phyloP scores from a whole-genome alignment of 495 filamentous ascomycete species.

The Thozetella sp. region DNA sequence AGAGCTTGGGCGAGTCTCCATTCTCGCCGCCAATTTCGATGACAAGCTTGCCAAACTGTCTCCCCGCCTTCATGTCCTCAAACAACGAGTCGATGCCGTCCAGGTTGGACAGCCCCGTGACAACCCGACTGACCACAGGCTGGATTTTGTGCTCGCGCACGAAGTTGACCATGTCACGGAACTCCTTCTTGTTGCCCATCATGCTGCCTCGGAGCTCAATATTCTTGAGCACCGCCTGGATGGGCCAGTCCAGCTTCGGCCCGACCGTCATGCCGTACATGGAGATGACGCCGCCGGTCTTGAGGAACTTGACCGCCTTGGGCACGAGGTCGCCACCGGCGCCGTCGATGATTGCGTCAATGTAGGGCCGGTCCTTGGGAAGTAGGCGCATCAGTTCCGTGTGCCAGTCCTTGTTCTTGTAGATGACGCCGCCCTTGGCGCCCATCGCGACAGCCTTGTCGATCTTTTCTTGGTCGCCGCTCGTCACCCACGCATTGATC shows the following conservation, averaged over 20 bases:
- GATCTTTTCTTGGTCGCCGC: constrained; percentile 65
- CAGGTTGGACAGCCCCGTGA: constrained; percentile 66
- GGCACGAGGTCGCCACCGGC: constrained; percentile 74
- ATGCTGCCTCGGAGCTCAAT: constrained; percentile 72
- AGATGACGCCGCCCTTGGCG: constrained; percentile 69
- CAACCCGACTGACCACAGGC: constrained; percentile 64
- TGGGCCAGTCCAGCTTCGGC: constrained; percentile 72
- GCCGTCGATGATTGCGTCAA: constrained; percentile 77
- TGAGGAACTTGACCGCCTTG: constrained; percentile 57
- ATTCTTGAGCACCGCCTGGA: constrained; percentile 74
- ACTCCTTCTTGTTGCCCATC: constrained; percentile 78
- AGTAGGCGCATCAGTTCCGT: constrained; percentile 60
- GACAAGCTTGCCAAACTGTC: constrained; percentile 79
- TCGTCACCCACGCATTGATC: constrained; percentile 70
- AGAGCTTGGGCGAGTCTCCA: constrained; percentile 7
- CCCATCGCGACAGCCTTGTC: constrained; percentile 63
- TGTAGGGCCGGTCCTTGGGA: constrained; percentile 55
- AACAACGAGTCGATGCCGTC: constrained; percentile 68
- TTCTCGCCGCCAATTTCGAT: constrained; percentile 41
- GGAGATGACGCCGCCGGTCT: constrained; percentile 66
- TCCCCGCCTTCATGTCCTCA: constrained; percentile 74
- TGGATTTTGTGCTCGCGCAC: constrained; percentile 62
- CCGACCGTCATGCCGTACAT: constrained; percentile 79
- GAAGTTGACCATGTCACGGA: constrained; percentile 76
- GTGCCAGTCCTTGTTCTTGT: constrained; percentile 69